Evolutionary conservation across 495 filamentous ascomycete species (phyloP), one percentile per base, ranked within the genome.

Genomic region (Hypoxylon lienhwacheense): DNA sequence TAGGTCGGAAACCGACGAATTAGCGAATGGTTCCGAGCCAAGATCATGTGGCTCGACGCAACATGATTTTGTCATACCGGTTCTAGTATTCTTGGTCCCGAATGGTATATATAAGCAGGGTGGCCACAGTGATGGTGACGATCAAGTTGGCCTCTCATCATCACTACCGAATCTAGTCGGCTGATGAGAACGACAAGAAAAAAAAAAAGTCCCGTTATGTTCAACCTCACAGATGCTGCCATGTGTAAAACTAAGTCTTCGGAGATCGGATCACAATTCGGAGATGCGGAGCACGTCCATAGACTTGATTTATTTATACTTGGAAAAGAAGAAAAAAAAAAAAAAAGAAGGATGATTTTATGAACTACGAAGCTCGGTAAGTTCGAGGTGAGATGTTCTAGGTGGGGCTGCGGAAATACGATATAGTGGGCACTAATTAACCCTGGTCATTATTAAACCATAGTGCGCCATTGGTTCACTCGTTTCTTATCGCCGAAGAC

Each of bases 1-100:
- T 33, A 52, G 51, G 51, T 61, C 57, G 58, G 58, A 61, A 61
- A 61, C 58, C 58, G 58, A 61, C 47, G 15, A 12, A 3, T 53
- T 51, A 25, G 22, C 7, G 51, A 31, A 41, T 41, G 54, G 32
- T 46, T 17, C 58, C 51, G 58, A 61, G 47, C 47, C 7, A 55
- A 37, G 42, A 33, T 14, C 5, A 15, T 1, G 33, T 25, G 7
- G 24, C 15, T 48, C 26, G 26, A 45, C 15, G 7, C 15, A 24
- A 21, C 31, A 11, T 10, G 17, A 7, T 32, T 40, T 47, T 20
- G 7, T 16, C 20, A 31, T 26, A 22, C 24, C 26, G 11, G 39
- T 35, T 19, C 48, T 19, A 28, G 16, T 14, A 17, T 16, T 24
- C 28, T 20, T 17, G 1, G 25, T 29, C n/a, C 32, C 7, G 32